Evolutionary conservation across 331 rosid genomes (phyloP).

Genomic region (Pyrus hybrid): DNA sequence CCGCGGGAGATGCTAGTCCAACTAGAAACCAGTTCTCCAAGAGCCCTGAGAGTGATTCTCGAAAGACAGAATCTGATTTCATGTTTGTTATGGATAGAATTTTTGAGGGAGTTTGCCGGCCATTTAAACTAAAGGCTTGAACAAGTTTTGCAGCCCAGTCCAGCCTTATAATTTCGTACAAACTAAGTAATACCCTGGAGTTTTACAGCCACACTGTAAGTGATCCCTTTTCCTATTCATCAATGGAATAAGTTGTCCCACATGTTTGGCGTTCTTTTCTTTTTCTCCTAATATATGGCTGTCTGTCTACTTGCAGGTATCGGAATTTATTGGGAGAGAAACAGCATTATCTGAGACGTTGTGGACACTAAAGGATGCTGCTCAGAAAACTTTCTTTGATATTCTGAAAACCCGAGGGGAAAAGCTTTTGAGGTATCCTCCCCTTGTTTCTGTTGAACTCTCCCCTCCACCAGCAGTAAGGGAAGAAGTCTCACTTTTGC

Average conservation of each 20-base stretch:
- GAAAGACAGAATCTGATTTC: slow-evolving; percentile 61
- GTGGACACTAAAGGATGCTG: slow-evolving; percentile 80
- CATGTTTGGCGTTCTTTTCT: neutral
- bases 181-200: slow-evolving; percentile 86
- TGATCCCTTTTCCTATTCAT: slow-evolving; percentile 5
- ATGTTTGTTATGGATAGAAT: slow-evolving; percentile 93
- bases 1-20: slow-evolving; percentile 44
- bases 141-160: slow-evolving; percentile 96
- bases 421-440: slow-evolving; percentile 88
- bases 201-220: slow-evolving; percentile 92
- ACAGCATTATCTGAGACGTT: slow-evolving; percentile 81
- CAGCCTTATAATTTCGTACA: slow-evolving; percentile 75
- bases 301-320: slow-evolving; percentile 43
- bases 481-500: slow-evolving; percentile 87
- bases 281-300: slow-evolving; percentile 12
- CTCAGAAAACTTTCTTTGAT: slow-evolving; percentile 90
- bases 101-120: slow-evolving; percentile 98
- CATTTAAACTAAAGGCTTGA: slow-evolving; percentile 95
- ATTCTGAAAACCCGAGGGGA: slow-evolving; percentile 84
- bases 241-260: neutral
- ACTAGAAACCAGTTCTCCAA: slow-evolving; percentile 44
- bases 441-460: slow-evolving; percentile 89
- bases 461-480: slow-evolving; percentile 93
- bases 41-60: slow-evolving; percentile 41
- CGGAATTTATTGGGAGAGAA: slow-evolving; percentile 88